Conservation (phyloP, 1,284 basidiomycete genomes). For the Thecaphora thlaspeos region DNA sequence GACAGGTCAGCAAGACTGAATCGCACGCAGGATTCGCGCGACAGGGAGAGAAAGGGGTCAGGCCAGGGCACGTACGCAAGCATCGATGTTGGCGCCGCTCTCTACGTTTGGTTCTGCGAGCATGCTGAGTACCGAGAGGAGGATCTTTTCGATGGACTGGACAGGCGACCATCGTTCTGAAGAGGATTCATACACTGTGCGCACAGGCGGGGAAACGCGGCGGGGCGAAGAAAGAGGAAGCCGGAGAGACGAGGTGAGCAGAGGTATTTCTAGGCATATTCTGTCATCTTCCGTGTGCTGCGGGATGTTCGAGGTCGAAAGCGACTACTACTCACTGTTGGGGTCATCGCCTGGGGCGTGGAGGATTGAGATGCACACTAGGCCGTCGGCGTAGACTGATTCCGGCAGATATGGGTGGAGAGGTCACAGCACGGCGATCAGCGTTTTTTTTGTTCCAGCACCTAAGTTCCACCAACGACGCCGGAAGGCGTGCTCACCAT, state of each 20-base stretch:
- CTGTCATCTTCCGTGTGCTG: no score
- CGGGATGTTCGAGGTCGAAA: no score
- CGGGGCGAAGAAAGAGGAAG: background rate
- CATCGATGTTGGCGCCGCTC: conserved; percentile 93
- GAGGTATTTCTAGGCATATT: no score
- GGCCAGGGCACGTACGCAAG: conserved; percentile 55
- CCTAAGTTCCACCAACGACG: no score
- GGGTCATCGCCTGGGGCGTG: conserved; percentile 92
- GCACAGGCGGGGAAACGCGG: no score
- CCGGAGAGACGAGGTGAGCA: background rate
- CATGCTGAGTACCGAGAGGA: conserved; percentile 91
- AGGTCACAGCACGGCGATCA: conserved; percentile 8
- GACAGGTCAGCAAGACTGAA: no score
- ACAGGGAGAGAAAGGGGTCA: background rate
- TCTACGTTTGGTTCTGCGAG: conserved; percentile 99
- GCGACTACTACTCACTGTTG: conserved; percentile 49
- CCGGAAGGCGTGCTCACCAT: conserved; percentile 67
- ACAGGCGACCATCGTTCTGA: conserved; percentile 98
- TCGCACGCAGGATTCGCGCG: no score
- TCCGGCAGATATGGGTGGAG: background rate
- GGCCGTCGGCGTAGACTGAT: conserved; percentile 85
- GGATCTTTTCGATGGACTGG: conserved; percentile 91
- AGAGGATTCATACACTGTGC: conserved; percentile 71
- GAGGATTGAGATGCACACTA: conserved; percentile 96
- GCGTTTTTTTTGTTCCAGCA: no score